Evolutionary conservation across 2,329 filamentous ascomycete genomes (phyloP).

Genomic region (Xylariaceae sp.): DNA sequence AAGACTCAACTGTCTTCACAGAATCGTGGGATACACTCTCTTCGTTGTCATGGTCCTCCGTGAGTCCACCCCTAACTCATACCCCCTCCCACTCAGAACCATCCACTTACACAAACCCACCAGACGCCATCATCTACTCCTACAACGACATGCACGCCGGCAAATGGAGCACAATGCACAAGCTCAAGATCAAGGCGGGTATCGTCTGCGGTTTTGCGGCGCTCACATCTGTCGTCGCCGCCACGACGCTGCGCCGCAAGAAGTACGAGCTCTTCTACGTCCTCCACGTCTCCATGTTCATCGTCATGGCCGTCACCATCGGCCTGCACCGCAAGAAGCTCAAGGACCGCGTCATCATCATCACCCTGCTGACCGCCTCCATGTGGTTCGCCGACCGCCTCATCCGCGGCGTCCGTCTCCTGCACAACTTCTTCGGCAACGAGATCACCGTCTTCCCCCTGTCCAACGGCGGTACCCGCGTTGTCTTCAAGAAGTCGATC

Average conservation of each 20-base stretch:
- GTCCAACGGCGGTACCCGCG: slow-evolving; percentile 39
- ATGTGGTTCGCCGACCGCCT: slow-evolving; percentile 44
- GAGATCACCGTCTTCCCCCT: slow-evolving; percentile 40
- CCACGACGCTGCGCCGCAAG: slow-evolving; percentile 32
- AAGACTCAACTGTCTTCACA: slow-evolving; percentile 44
- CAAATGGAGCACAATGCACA: slow-evolving; percentile 24
- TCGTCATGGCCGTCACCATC: slow-evolving; percentile 38
- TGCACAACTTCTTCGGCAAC: slow-evolving; percentile 38
- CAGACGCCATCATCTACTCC: slow-evolving; percentile 33
- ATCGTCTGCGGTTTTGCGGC: slow-evolving; percentile 36
- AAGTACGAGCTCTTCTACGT: slow-evolving; percentile 46
- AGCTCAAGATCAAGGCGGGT: slow-evolving; percentile 32
- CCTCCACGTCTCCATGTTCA: slow-evolving; percentile 39
- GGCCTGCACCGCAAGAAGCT: slow-evolving; percentile 41
- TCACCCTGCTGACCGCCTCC: slow-evolving; percentile 35
- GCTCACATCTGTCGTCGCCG: slow-evolving; percentile 35
- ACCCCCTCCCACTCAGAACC: not conserved
- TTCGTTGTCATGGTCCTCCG: slow-evolving; percentile 34
- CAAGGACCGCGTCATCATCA: slow-evolving; percentile 33
- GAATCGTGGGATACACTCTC: slow-evolving; percentile 40
- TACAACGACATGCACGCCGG: slow-evolving; percentile 27
- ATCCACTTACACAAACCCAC: not conserved
- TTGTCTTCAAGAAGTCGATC: slow-evolving; percentile 45
- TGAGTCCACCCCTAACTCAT: not conserved
- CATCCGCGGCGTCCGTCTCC: slow-evolving; percentile 35